phyloP scores from a whole-genome alignment of 2,329 filamentous ascomycete species.

The Penicillium hordei region DNA sequence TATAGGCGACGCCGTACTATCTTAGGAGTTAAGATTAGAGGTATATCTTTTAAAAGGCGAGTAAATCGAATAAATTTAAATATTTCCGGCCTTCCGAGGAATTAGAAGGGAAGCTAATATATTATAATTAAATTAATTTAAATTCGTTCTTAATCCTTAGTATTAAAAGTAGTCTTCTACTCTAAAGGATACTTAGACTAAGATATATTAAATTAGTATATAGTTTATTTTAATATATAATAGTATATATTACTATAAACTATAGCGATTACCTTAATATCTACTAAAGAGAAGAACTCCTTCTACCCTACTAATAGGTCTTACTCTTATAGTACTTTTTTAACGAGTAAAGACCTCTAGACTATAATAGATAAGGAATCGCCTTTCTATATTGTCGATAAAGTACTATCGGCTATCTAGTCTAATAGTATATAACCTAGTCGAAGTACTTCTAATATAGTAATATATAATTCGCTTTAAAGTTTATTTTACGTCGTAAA shows the following conservation, averaged over 20 bases:
- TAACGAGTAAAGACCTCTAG: neutral
- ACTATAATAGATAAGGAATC: neutral
- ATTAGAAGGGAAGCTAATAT: neutral
- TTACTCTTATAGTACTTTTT: neutral
- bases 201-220: too few relatives aligned
- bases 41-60: neutral
- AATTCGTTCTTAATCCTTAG: neutral
- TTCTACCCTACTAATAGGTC: neutral
- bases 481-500: neutral
- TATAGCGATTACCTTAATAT: neutral
- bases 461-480: neutral
- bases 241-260: neutral
- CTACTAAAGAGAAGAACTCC: neutral
- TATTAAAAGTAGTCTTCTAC: neutral
- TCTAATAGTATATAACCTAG: neutral
- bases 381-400: neutral
- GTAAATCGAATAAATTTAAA: neutral
- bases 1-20: neutral
- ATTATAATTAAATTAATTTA: neutral
- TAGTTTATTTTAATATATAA: neutral
- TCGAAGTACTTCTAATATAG: neutral
- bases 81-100: neutral
- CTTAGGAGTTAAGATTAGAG: neutral
- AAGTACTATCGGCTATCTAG: neutral
- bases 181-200: too few relatives aligned